These are phyloP conservation scores for Mortierella sp. DNA, from an alignment of 371 early-diverging fungal genomes.

Conservation along the genomic window DNA sequence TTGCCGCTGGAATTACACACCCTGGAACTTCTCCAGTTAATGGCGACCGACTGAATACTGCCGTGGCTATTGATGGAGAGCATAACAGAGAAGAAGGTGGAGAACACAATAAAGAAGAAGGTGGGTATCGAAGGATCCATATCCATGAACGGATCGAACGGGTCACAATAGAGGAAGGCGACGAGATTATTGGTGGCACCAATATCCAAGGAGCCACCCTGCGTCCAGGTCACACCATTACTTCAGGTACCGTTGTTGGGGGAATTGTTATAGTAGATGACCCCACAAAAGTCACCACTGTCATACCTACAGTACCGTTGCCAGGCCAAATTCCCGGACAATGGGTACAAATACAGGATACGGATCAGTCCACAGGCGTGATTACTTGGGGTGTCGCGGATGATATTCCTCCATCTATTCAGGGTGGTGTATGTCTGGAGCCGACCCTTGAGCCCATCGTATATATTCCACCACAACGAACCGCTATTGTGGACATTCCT, in stretches of 20 bases:
- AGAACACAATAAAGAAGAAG: slow-evolving; percentile 6
- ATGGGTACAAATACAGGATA: slow-evolving; percentile 13
- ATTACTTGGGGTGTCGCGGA: slow-evolving; percentile 43
- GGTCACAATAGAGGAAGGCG: slow-evolving; percentile 26
- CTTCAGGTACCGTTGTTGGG: slow-evolving; percentile 9
- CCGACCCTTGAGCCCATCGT: slow-evolving; percentile 22
- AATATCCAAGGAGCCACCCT: not conserved
- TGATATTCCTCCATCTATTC: slow-evolving; percentile 25
- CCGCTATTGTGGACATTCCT: slow-evolving; percentile 26
- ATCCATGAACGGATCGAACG: slow-evolving; percentile 26
- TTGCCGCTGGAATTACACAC: not conserved
- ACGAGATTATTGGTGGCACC: not conserved
- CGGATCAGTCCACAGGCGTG: slow-evolving; percentile 19
- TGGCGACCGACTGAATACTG: not conserved
- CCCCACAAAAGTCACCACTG: not conserved
- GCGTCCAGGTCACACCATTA: not conserved
- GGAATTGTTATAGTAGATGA: slow-evolving; percentile 16
- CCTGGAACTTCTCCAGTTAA: not conserved
- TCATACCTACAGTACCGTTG: not conserved
- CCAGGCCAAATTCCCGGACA: slow-evolving; percentile 17
- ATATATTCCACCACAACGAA: slow-evolving; percentile 26
- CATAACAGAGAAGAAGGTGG: slow-evolving; percentile 5
- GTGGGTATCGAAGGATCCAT: slow-evolving; percentile 20
- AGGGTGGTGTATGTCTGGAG: slow-evolving; percentile 7
- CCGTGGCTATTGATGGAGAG: not conserved